Conservation (phyloP, 176 grass and related monocot species). For the Triticum timopheevii region DNA sequence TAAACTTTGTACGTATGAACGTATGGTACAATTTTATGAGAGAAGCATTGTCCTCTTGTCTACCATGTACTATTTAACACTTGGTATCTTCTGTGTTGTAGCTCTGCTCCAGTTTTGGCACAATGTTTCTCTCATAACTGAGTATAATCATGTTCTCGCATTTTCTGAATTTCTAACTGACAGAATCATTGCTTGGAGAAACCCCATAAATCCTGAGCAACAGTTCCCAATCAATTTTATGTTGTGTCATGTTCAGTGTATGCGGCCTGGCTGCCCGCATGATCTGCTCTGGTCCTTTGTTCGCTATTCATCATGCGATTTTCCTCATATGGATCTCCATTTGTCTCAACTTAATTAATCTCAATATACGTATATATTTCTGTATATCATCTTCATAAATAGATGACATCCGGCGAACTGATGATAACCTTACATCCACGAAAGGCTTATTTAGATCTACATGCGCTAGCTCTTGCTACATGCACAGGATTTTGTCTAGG, state of each 20-base stretch:
- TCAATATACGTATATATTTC: neutral
- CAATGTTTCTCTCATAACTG: neutral
- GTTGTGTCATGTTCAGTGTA: neutral
- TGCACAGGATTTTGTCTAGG: neutral
- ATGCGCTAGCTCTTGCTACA: neutral
- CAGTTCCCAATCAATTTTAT: neutral
- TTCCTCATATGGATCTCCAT: neutral
- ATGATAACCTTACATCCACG: neutral
- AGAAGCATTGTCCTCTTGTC: neutral
- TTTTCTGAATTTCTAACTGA: neutral
- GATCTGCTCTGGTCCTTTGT: neutral
- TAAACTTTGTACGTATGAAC: neutral
- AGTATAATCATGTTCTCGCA: too few relatives aligned
- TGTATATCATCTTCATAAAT: neutral
- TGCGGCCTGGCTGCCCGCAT: neutral
- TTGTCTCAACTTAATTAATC: neutral
- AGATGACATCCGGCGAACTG: neutral
- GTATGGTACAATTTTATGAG: neutral
- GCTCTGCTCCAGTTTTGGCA: neutral
- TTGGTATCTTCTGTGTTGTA: neutral
- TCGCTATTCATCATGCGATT: neutral
- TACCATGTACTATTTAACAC: neutral
- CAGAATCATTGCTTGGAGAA: neutral
- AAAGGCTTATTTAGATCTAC: neutral
- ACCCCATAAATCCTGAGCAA: neutral